Evolutionary conservation across 257 asterid genomes (phyloP).

Genomic region (Dorcoceras hygrometricum): DNA sequence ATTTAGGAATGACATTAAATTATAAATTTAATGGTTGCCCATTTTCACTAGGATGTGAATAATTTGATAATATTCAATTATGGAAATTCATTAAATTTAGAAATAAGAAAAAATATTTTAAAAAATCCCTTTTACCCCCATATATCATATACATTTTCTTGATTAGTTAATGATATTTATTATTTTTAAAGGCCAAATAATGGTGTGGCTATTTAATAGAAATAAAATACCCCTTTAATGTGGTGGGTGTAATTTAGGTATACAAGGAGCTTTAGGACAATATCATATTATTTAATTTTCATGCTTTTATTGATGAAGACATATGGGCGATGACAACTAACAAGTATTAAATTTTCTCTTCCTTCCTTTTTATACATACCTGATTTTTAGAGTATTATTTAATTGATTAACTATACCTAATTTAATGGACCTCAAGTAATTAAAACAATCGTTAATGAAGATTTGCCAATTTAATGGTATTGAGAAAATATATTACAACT

Average conservation of each 20-base stretch:
- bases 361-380: not conserved
- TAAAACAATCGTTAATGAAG: no score
- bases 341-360: not conserved
- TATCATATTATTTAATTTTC: not conserved
- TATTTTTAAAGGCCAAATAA: no score
- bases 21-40: not conserved
- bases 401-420: no score
- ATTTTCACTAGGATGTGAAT: not conserved
- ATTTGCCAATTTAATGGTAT: no score
- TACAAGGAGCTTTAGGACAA: not conserved
- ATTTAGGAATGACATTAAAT: not conserved
- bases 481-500: no score
- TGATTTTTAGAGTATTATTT: no score
- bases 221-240: not conserved
- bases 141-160: not conserved
- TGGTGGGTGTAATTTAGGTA: not conserved
- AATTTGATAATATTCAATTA: no score
- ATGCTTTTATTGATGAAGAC: not conserved
- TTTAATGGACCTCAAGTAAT: no score
- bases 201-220: not conserved
- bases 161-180: no score
- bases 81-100: not conserved
- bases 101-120: not conserved
- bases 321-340: not conserved
- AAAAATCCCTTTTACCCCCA: not conserved